Base-by-base conservation (phyloP, 352 stramenopile species). In the Phytophthora ohioensis region DNA sequence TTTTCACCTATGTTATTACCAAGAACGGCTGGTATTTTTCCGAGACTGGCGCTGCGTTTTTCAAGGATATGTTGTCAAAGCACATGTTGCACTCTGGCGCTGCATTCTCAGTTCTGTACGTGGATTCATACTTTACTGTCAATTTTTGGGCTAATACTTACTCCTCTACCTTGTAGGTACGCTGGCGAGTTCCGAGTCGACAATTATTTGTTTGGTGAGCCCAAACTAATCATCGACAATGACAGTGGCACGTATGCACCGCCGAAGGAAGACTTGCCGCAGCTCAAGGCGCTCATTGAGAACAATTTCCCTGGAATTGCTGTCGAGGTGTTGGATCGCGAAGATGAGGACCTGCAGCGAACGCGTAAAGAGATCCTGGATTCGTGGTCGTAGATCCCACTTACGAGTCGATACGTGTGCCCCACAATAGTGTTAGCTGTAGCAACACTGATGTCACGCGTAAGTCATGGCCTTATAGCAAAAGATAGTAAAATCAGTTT, bases 31-130 rank as follows among this genome's bases (percentile, higher is more conserved):
- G 75, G 75, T 82, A 82, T 41, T 82, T 82, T 17, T 82, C 75
- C 13, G 75, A 82, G 36, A 82, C 75, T 8, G 75, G 75, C 10
- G 75, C 75, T 34, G 56, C 67, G 0, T 80, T 82, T 59, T 82
- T 82, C 57, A 82, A 82, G 49, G 75, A 82, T 48, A 82, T 82
- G 75, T 43, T 82, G 27, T 82, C 75, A 3, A 82, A 82, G 57
- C 75, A 82, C 60, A 80, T 82, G 75, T 62, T 82, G 65, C 75
- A 82, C 54, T 76, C 71, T 1, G 60, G 75, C 3, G 75, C 75
- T 8, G 67, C 65, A 9, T 80, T 82, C 11, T 82, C 75, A 0
- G 71, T 82, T 34, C 46, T 75, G 71, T 79, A 73, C 36, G 71
- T 69, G 12, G 4, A 31, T 58, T 57, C 3, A 13, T 31, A 12